phyloP scores from a whole-genome alignment of 2,329 filamentous ascomycete genomes.

The Trichoderma sp. region DNA sequence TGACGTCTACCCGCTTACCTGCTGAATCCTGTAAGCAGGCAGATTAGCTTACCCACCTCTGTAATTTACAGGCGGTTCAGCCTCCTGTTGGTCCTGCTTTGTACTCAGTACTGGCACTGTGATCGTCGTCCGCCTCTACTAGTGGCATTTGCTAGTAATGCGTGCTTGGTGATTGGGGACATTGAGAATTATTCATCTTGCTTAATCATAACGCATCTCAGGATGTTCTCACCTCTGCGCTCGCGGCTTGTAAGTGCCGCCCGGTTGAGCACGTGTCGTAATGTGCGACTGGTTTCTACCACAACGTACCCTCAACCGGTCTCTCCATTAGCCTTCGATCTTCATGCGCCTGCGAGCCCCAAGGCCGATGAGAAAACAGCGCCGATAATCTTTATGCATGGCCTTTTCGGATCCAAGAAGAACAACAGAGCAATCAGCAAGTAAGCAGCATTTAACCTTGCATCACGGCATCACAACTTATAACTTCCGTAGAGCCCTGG shows the following conservation, averaged over 20 bases:
- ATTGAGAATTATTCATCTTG: not conserved
- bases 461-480: conserved; percentile 19
- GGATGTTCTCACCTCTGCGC: conserved; percentile 6
- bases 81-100: not conserved
- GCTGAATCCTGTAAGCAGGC: not conserved
- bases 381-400: conserved; percentile 86
- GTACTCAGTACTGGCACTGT: not conserved
- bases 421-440: conserved; percentile 95
- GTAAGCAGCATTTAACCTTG: conserved; percentile 45
- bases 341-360: conserved; percentile 57
- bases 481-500: conserved; percentile 60
- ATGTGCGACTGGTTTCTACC: not conserved
- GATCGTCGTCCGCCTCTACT: not conserved
- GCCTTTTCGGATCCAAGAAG: conserved; percentile 90
- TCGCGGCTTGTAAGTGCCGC: not conserved
- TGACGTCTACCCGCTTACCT: not conserved
- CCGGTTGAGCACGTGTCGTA: not conserved
- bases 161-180: not conserved
- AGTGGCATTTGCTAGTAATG: not conserved
- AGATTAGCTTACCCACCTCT: not conserved
- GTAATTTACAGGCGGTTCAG: not conserved
- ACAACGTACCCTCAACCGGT: conserved; percentile 18
- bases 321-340: conserved; percentile 58
- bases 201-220: not conserved
- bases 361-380: conserved; percentile 40